These are phyloP conservation scores for Poa annua DNA, from an alignment of 176 grass and related monocot genomes.

Conservation along the genomic window DNA sequence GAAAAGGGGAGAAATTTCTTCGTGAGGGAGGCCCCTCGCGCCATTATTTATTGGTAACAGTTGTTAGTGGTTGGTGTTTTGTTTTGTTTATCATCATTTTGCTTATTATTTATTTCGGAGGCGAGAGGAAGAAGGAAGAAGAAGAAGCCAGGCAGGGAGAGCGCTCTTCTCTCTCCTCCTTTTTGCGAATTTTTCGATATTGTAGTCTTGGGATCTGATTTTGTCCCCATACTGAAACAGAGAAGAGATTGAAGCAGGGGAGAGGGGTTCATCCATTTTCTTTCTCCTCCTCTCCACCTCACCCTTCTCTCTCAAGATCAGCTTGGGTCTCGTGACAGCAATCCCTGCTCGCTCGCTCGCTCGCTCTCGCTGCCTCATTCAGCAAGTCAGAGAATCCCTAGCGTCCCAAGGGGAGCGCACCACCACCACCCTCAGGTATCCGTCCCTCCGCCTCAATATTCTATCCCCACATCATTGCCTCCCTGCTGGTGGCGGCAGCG, in stretches of 20 bases:
- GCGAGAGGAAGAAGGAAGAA: neutral
- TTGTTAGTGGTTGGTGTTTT: slow-evolving; percentile 44
- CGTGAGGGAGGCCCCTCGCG: neutral
- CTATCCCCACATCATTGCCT: slow-evolving; percentile 47
- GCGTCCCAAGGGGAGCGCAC: slow-evolving; percentile 74
- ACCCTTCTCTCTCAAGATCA: slow-evolving; percentile 36
- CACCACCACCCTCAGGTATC: slow-evolving; percentile 63
- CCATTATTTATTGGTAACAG: slow-evolving; percentile 50
- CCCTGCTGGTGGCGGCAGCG: slow-evolving; percentile 35
- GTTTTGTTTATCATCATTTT: slow-evolving; percentile 5
- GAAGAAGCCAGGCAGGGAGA: neutral
- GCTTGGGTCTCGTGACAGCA: slow-evolving; percentile 57
- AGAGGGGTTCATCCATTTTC: slow-evolving; percentile 38
- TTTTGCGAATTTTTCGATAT: slow-evolving; percentile 39
- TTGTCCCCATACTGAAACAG: slow-evolving; percentile 58
- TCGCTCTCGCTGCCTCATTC: slow-evolving; percentile 52
- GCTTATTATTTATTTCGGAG: neutral
- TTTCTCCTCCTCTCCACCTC: slow-evolving; percentile 15
- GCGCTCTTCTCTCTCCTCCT: slow-evolving; percentile 14
- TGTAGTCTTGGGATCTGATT: slow-evolving; percentile 70
- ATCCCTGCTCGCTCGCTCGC: slow-evolving; percentile 40
- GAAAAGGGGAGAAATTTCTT: slow-evolving; percentile 3
- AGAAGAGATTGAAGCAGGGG: neutral
- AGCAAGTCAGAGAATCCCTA: too few species aligned
- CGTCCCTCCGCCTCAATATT: slow-evolving; percentile 42